Percentiles rank a stretch among this genome's conserved stretches.
phyloP scores from a whole-genome alignment of 129 eudicot genomes.

The Arctium lappa region DNA sequence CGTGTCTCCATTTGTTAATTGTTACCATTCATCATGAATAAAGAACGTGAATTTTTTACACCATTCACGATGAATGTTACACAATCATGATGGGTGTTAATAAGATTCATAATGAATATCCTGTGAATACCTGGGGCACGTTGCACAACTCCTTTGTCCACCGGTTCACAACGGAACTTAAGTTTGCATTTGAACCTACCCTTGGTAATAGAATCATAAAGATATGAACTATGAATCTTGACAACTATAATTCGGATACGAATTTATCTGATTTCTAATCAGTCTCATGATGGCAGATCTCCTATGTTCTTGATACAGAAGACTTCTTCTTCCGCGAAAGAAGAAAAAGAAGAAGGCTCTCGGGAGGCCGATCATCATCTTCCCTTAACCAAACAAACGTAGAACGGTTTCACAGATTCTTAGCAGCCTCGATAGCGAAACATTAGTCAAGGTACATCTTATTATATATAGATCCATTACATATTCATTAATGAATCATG shows the following conservation, averaged over 20 bases:
- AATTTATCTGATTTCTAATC: conserved; percentile 2
- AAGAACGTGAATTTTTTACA: neutral
- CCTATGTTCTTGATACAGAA: conserved; percentile 92
- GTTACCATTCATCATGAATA: neutral
- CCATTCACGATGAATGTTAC: neutral
- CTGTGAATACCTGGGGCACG: neutral
- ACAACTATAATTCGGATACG: neutral
- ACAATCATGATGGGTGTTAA: neutral
- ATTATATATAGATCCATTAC: neutral
- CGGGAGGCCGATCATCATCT: conserved; percentile 20
- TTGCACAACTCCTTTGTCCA: neutral
- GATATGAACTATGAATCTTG: neutral
- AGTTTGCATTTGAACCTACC: too few species aligned
- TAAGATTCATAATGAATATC: too few species aligned
- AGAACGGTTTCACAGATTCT: conserved; percentile 55
- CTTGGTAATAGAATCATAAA: neutral
- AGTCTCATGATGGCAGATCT: conserved; percentile 54
- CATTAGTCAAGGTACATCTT: conserved; percentile 27
- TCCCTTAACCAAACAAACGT: conserved; percentile 29
- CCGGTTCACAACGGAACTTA: neutral
- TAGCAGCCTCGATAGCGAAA: conserved; percentile 37
- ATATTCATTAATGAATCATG: neutral
- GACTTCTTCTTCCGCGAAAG: conserved; percentile 66
- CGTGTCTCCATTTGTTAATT: neutral
- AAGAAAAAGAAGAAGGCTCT: conserved; percentile 35